These are phyloP conservation scores for Magnusiomyces sp. DNA, from an alignment of 1,139 yeast species.

Conservation along the genomic window DNA sequence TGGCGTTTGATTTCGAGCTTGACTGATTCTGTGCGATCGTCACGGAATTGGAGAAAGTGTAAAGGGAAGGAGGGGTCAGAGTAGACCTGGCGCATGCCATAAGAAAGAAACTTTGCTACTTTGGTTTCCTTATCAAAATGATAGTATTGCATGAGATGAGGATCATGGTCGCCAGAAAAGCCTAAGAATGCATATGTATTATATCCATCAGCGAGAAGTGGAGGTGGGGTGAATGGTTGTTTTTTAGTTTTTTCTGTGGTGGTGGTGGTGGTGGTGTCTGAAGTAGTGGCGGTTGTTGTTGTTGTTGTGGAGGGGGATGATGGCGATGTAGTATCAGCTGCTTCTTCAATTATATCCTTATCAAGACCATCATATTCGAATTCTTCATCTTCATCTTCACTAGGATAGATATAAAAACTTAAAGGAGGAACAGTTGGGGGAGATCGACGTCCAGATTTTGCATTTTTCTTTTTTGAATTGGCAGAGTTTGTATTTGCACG, in stretches of 20 bases:
- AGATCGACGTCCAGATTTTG: no score
- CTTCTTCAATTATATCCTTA: no score
- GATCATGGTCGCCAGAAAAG: constrained; percentile 32
- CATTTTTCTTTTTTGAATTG: no score
- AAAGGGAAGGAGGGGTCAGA: constrained; percentile 23
- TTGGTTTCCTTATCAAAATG: constrained; percentile 21
- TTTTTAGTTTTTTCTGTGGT: neutral
- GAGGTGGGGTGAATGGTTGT: constrained; percentile 3
- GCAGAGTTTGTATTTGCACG: no score
- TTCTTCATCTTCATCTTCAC: no score
- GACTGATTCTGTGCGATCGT: constrained; percentile 15
- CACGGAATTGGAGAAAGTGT: constrained; percentile 25
- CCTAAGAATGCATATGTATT: constrained; percentile 22
- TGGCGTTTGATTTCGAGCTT: constrained; percentile 20
- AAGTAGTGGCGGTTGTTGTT: neutral
- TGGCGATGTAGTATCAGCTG: no score
- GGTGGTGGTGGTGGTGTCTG: neutral
- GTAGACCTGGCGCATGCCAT: constrained; percentile 27
- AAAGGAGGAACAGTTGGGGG: no score
- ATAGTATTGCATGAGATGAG: constrained; percentile 25
- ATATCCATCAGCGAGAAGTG: constrained; percentile 9
- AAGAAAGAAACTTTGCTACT: constrained; percentile 27
- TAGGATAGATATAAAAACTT: no score
- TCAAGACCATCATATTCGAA: no score
- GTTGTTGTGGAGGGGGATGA: no score